These are phyloP conservation scores for Mycena sp. DNA, from an alignment of 1,284 basidiomycete genomes.

Conservation along the genomic window DNA sequence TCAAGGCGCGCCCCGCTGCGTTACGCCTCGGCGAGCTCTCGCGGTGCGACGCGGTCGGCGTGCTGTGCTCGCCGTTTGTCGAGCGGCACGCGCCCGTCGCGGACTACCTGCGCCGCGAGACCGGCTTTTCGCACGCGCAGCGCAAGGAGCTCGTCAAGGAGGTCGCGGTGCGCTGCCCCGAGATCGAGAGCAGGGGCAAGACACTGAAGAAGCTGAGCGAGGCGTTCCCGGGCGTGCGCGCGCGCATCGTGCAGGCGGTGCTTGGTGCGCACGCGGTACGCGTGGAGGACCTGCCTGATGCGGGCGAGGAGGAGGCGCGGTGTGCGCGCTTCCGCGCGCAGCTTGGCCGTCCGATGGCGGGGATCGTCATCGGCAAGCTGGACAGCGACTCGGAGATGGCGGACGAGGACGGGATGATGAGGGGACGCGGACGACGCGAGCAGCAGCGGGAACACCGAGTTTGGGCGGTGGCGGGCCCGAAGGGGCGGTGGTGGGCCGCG, in stretches of 20 bases:
- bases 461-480: too few species aligned
- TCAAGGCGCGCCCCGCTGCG: conserved; percentile 55
- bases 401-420: conserved; percentile 26
- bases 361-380: conserved; percentile 27
- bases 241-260: too few species aligned
- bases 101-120: conserved; percentile 60
- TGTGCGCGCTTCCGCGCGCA: conserved; percentile 22
- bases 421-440: conserved; percentile 13
- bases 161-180: too few species aligned
- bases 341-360: conserved; percentile 33
- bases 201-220: too few species aligned
- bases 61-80: conserved; percentile 75
- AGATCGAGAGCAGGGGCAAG: too few species aligned
- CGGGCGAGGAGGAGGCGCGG: conserved; percentile 21
- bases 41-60: conserved; percentile 64
- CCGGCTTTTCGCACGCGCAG: too few species aligned
- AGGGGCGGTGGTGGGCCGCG: too few species aligned
- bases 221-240: too few species aligned
- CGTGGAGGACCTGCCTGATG: conserved; percentile 49
- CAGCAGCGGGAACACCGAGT: too few species aligned
- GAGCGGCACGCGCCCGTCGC: conserved; percentile 63
- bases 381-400: conserved; percentile 31
- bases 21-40: conserved; percentile 64
- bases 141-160: too few species aligned
- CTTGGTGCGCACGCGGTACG: too few species aligned